Evolutionary conservation across 2,329 filamentous ascomycete species (phyloP), one percentile per base, ranked within the genome.

Genomic region (Nemania sp.): DNA sequence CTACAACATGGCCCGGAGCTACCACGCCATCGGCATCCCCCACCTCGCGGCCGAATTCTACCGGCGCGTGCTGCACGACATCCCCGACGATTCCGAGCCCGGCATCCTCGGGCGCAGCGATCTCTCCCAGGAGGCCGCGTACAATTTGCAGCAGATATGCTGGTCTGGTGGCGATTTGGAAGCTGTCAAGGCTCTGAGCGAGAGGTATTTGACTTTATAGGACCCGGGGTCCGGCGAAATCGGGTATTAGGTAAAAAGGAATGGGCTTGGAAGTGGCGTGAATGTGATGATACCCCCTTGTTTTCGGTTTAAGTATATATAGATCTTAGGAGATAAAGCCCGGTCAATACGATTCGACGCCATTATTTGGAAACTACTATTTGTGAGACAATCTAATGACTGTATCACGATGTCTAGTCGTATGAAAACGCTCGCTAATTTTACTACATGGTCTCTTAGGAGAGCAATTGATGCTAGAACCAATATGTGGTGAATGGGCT

Each of bases 1-100:
- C 66, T 95, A 88, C 73, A 96, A 96, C 65, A 78, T 91, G 42
- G 91, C 81, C 1, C 78, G 90, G 19, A 82, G 85, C 22, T 94
- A 89, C 76, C 89, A 94, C 69, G 78, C 86, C 53, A 75, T 95
- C 9, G 89, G 90, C 0, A 74, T 95, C 53, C 77, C 81, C 17
- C 84, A 90, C 66, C 73, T 95, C 23, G 91, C 91, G 0, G 74
- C 89, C 4, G 79, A 84, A 19, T 88, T 83, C 49, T 97, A 97
- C 68, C 76, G 66, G 6, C 71, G 73, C 51, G 78, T 76, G 6
- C 64, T 79, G 23, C 67, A 70, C n/a, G 76, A 77, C 54, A 68
- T 61, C 19, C 63, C 63, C 1, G 60, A 61, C 15, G 59, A 51
- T 20, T 43, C 41, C 2, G 20, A 42, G 5, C 23, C 56, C 3